Evolutionary conservation across 169 alveolate species (phyloP).

Genomic region (Cryptosporidium ubiquitum): DNA sequence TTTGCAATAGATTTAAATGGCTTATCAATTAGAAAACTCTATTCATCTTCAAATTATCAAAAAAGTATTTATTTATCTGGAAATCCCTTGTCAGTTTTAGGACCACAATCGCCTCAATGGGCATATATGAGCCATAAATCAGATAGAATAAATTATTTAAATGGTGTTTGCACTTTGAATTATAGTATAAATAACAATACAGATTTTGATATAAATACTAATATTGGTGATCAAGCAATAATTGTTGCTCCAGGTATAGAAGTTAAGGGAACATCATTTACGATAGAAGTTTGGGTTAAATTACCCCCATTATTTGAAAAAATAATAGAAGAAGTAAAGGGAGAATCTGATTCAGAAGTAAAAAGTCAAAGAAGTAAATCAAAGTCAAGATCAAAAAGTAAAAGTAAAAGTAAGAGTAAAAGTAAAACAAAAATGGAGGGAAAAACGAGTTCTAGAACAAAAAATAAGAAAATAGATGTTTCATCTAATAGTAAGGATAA

Average conservation of each 20-base stretch:
- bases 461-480: conserved; percentile 3
- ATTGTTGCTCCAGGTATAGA: conserved; percentile 63
- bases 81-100: conserved; percentile 61
- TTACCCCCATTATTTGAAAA: conserved; percentile 32
- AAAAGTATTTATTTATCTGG: conserved; percentile 68
- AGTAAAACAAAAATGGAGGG: conserved; percentile 27
- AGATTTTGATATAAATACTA: background rate
- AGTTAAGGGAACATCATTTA: conserved; percentile 42
- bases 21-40: conserved; percentile 21
- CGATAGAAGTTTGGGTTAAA: conserved; percentile 71
- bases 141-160: conserved; percentile 56
- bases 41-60: conserved; percentile 58
- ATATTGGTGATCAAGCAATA: conserved; percentile 38
- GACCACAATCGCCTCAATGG: conserved; percentile 74
- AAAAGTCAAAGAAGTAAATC: conserved; percentile 16
- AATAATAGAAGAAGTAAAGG: background rate
- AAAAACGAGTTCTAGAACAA: background rate
- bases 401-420: conserved; percentile 10
- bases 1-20: conserved; percentile 73
- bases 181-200: conserved; percentile 3
- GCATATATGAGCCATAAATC: conserved; percentile 72
- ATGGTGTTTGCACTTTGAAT: conserved; percentile 53
- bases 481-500: background rate
- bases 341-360: conserved; percentile 18
- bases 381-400: conserved; percentile 3